phyloP scores from a whole-genome alignment of 169 alveolate genomes.

The Plasmodium cynomolgi region DNA sequence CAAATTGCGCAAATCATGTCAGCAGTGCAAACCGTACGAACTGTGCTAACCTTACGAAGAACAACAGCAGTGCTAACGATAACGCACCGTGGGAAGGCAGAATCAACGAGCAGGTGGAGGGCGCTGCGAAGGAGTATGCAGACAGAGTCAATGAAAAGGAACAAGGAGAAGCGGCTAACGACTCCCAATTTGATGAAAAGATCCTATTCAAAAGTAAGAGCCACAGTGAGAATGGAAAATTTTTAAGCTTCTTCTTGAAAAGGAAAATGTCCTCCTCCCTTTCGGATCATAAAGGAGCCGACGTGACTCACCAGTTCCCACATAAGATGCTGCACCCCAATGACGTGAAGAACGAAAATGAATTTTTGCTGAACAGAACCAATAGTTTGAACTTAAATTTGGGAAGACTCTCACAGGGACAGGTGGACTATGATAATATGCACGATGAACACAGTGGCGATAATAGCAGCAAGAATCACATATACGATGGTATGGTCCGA shows the following conservation, averaged over 20 bases:
- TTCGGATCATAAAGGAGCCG: slow-evolving; percentile 33
- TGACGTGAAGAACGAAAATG: slow-evolving; percentile 7
- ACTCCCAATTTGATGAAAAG: background rate
- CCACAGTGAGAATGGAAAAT: slow-evolving; percentile 35
- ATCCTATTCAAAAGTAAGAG: slow-evolving; percentile 37
- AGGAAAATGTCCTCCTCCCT: slow-evolving; percentile 12
- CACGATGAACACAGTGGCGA: background rate
- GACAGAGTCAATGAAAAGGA: background rate
- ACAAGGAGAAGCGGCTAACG: background rate
- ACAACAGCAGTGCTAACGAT: background rate
- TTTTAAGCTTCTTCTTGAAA: slow-evolving; percentile 8
- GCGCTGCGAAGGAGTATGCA: background rate
- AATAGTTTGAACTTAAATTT: slow-evolving; percentile 37
- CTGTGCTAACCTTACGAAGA: too few species aligned
- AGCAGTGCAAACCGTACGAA: background rate
- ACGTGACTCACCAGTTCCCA: background rate
- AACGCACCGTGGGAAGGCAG: background rate
- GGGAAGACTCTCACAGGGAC: background rate
- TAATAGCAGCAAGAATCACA: background rate
- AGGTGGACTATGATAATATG: background rate
- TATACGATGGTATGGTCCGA: background rate
- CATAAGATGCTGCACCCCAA: background rate
- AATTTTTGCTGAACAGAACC: slow-evolving; percentile 41
- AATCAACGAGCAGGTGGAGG: background rate
- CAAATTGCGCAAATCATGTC: background rate